A percentile compares a stretch with the other conserved stretches of the same genome.
These are phyloP conservation scores for Raphanus hybrid DNA, from an alignment of 441 rosid species.

Conservation along the genomic window DNA sequence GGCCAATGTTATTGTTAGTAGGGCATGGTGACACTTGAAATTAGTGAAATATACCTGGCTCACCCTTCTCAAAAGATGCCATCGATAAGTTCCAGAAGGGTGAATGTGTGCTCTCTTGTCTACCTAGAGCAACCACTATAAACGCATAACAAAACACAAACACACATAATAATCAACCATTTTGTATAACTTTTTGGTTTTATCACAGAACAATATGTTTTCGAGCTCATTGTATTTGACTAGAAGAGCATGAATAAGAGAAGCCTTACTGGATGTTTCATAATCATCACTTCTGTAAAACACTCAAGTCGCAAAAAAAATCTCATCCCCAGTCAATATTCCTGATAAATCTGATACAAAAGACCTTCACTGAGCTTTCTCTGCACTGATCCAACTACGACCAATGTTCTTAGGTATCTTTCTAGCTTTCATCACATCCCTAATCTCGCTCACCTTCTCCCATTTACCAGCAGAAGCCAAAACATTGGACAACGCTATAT, in stretches of 20 bases:
- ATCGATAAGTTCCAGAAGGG: no score
- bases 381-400: conserved; percentile 58
- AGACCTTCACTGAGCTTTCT: conserved; percentile 16
- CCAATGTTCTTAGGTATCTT: conserved; percentile 68
- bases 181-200: background rate
- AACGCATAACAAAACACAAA: background rate
- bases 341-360: background rate
- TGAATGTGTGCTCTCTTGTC: no score
- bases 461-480: conserved; percentile 82
- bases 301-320: background rate
- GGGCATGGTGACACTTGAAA: no score
- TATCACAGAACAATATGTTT: background rate
- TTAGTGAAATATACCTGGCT: no score
- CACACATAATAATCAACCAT: background rate
- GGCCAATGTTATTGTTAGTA: no score
- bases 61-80: no score
- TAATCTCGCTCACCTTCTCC: conserved; percentile 67
- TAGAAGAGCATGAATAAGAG: background rate
- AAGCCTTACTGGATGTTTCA: background rate
- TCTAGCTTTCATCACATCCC: conserved; percentile 72
- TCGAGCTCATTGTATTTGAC: background rate
- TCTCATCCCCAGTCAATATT: background rate
- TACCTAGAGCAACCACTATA: background rate
- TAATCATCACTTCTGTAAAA: background rate
- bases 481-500: conserved; percentile 74